Evolutionary conservation across 2,329 filamentous ascomycete genomes (phyloP).

Genomic region (Exophiala aquamarina): DNA sequence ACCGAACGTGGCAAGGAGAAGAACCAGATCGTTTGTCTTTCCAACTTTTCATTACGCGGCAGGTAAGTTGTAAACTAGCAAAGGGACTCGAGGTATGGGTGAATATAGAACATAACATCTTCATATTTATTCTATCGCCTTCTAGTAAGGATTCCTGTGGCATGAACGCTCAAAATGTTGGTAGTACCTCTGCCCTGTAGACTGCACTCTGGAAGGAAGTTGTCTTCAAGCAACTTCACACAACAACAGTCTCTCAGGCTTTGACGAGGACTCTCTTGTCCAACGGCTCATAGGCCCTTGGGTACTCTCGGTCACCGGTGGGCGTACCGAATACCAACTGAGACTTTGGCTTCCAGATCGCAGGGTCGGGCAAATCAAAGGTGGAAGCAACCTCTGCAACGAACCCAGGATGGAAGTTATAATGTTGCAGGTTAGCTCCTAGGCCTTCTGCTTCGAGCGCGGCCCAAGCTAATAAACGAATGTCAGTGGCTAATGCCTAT

Average conservation of each 20-base stretch:
- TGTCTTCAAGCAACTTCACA: too few species aligned
- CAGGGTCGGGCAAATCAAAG: slow-evolving; percentile 65
- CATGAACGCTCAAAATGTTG: too few species aligned
- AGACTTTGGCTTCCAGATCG: slow-evolving; percentile 72
- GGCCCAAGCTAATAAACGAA: slow-evolving; percentile 64
- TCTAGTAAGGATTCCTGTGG: too few species aligned
- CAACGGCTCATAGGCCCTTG: slow-evolving; percentile 23
- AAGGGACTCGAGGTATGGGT: too few species aligned
- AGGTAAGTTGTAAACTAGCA: too few species aligned
- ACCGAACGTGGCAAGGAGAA: too few species aligned
- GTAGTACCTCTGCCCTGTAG: too few species aligned
- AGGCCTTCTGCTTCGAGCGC: slow-evolving; percentile 80
- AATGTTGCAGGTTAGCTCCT: slow-evolving; percentile 88
- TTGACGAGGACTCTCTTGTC: slow-evolving; percentile 22
- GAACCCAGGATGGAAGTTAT: slow-evolving; percentile 71
- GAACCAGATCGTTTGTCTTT: too few species aligned
- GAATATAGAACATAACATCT: too few species aligned
- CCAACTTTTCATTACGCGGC: too few species aligned
- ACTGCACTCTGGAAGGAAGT: too few species aligned
- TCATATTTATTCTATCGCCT: too few species aligned
- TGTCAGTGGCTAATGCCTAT: background rate
- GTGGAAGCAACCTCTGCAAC: slow-evolving; percentile 67
- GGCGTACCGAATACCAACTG: slow-evolving; percentile 76
- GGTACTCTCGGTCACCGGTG: slow-evolving; percentile 7
- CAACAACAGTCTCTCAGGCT: slow-evolving; percentile 1